Evolutionary conservation across 208 protist species (phyloP).

Genomic region (Porcisia hertigi): DNA sequence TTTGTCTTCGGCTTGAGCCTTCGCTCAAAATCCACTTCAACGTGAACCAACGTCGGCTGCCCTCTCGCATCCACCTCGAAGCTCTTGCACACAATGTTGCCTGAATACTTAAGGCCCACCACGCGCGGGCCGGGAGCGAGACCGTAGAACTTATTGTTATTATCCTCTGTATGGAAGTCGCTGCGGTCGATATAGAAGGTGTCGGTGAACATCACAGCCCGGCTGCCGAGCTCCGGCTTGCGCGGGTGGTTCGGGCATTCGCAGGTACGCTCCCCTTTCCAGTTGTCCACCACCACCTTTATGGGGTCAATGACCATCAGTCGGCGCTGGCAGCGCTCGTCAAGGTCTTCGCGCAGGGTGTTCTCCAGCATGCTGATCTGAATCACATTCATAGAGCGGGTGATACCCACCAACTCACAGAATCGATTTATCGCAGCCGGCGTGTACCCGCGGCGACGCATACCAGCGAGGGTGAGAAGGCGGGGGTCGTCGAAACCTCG

Average conservation of each 20-base stretch:
- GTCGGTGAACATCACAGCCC: constrained; percentile 87
- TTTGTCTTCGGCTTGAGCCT: constrained; percentile 89
- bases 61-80: constrained; percentile 78
- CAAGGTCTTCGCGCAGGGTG: constrained; percentile 94
- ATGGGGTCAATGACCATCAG: constrained; percentile 96
- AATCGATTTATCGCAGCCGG: constrained; percentile 97
- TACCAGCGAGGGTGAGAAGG: constrained; percentile 95
- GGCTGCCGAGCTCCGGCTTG: constrained; percentile 74
- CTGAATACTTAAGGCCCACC: constrained; percentile 89
- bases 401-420: constrained; percentile 96
- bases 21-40: constrained; percentile 88
- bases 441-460: constrained; percentile 97
- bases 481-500: constrained; percentile 98
- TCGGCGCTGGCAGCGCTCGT: constrained; percentile 85
- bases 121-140: constrained; percentile 75
- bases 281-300: constrained; percentile 95
- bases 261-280: constrained; percentile 81
- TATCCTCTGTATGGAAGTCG: constrained; percentile 94
- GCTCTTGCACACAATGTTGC: constrained; percentile 84
- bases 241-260: constrained; percentile 96
- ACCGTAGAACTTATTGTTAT: constrained; percentile 89
- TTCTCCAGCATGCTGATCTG: constrained; percentile 95
- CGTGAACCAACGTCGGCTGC: constrained; percentile 69
- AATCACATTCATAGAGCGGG: constrained; percentile 92
- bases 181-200: constrained; percentile 97